Base-by-base conservation (phyloP, 2,329 filamentous ascomycete genomes). In the Fusarium redolens region DNA sequence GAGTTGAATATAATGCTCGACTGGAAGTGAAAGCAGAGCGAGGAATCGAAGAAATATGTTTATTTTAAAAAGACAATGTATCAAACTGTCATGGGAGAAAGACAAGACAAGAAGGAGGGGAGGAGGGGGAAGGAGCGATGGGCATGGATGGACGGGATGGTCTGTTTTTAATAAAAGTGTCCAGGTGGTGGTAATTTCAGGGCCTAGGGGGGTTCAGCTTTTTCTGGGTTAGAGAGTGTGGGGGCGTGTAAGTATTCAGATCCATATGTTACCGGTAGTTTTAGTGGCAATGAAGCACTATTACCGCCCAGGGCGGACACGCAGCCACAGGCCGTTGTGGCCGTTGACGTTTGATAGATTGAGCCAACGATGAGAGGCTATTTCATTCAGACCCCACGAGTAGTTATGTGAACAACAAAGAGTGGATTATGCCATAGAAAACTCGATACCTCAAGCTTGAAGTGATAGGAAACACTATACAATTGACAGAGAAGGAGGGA, bases 91-190 rank as follows among this genome's bases (percentile, higher is more conserved):
- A 72, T 77, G 65, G 65, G 62, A 62, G 54, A 63, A 69, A 65
- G 50, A 68, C 58, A 71, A 74, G 70, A 66, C 58, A 71, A 74
- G 70, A 71, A 76, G 72, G 76, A 78, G 74, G 75, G 75, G 74
- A 75, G 72, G 74, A 75, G 74, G 76, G 74, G 75, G 56, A 70
- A 70, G 66, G 40, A 71, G 52, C 64, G 51, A 67, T 52, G 71
- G 69, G 67, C 68, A 75, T 77, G 72, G 76, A 74, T 75, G 73
- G 74, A 77, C 37, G 68, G 72, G 76, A 76, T 78, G 73, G 73
- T 72, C 76, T 76, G 76, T 78, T 78, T 74, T 78, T 73, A 78
- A 77, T 78, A 74, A 78, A 78, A 77, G 54, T 67, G 65, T 40
- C 48, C 48, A 67, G 65, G 65, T 72, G 71, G 71, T 76, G 71